Conservation (phyloP, 495 filamentous ascomycete genomes). For the Aspergillus sparsus region DNA sequence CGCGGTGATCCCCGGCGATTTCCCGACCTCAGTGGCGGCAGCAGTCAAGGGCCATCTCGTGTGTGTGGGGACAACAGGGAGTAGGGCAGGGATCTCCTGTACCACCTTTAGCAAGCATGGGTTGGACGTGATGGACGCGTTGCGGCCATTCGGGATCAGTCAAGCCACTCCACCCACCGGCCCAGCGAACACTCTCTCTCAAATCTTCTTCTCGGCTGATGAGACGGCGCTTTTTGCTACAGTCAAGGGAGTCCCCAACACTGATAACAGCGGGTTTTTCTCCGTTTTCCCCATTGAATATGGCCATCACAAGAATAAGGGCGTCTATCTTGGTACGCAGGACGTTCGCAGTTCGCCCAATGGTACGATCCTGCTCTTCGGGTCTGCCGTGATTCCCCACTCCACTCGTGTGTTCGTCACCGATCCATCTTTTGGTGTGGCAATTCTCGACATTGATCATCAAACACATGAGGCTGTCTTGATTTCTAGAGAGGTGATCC, state of each 20-base stretch:
- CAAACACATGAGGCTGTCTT: not conserved
- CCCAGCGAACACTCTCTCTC: constrained; percentile 1
- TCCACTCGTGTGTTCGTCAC: not conserved
- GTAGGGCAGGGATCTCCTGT: constrained; percentile 2
- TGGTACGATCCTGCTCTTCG: not conserved
- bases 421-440: constrained; percentile 2
- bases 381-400: not conserved
- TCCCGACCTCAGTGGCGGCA: constrained; percentile 5
- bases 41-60: not conserved
- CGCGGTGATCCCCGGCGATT: constrained; percentile 3
- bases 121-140: not conserved
- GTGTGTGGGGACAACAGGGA: constrained; percentile 1
- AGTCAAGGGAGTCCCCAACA: constrained; percentile 4
- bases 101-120: not conserved
- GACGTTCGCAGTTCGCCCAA: constrained; percentile 3
- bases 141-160: not conserved
- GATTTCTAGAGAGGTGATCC: not conserved
- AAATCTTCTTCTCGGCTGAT: constrained; percentile 3
- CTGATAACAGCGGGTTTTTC: not conserved
- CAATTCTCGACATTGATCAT: not conserved
- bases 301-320: not conserved
- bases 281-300: constrained; percentile 7
- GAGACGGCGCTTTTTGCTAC: not conserved
- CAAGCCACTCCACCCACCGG: constrained; percentile 1
- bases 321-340: not conserved